Evolutionary conservation across 2,329 filamentous ascomycete genomes (phyloP), one percentile per base, ranked within the genome.

Genomic region (Aureobasidium mangrovei): DNA sequence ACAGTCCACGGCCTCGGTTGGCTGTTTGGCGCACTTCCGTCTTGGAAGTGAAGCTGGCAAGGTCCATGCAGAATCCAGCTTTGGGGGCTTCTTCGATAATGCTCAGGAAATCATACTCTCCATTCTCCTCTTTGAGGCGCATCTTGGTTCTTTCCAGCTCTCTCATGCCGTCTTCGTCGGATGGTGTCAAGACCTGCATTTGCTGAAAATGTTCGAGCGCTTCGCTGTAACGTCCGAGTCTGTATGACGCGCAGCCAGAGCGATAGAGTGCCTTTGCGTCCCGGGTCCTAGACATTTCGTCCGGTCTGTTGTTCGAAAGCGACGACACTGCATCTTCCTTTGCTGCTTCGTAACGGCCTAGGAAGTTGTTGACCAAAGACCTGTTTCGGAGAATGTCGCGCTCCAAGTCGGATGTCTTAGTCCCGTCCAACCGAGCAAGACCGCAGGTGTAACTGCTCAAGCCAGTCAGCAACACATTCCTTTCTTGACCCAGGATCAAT

Each of bases 181-280:
- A 42, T 4, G 62, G 58, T 4, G 39, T 35, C 6, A 61, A 35
- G 29, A 58, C 38, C 3, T 57, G 45, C 12, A 48, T 49, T 24
- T 54, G 40, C 5, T 49, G 32, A 31, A 63, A 59, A 7, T 51
- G 38, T 2, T 43, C 7, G 12, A 46, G 36, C 5, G 56, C 57
- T 24, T 58, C 47, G 6, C 28, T 5, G 49, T 56, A 65, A 4
- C 56, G 18, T n/a, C 59, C 53, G 4, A 65, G 60, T 3, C 57
- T n/a, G 42, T 66, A 66, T 26, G 57, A 59, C 28, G 63, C 62
- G 24, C 43, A 51, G 4, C 60, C 64, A 31, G 62, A 62, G 4
- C 60, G 58, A 33, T 59, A 63, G 38, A 52, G 54, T 3, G 63
- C 59, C 47, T 64, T 63, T 33, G 35, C 31, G 26, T 65, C 59